These are phyloP conservation scores for Beauveria varroae DNA, from an alignment of 2,329 filamentous ascomycete species.

Conservation along the genomic window DNA sequence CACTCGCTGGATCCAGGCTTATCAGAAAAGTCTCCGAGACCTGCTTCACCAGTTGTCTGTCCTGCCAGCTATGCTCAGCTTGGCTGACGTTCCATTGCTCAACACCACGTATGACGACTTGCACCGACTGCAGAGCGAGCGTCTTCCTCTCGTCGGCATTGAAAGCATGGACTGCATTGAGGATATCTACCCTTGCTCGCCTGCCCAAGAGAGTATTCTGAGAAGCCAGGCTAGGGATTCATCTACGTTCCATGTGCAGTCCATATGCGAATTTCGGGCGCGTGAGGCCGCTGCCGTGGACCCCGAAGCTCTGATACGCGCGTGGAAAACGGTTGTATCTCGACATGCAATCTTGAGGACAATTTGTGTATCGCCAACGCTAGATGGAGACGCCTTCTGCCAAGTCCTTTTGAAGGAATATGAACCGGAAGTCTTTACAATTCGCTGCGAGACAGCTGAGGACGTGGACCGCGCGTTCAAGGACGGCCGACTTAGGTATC, in stretches of 20 bases:
- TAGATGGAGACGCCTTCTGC: background rate
- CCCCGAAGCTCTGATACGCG: background rate
- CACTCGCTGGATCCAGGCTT: background rate
- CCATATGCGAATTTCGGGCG: background rate
- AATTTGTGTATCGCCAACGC: background rate
- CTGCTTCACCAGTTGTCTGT: background rate
- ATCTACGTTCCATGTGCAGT: background rate
- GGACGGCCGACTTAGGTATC: background rate
- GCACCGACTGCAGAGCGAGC: background rate
- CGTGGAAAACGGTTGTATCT: background rate
- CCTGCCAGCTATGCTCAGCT: background rate
- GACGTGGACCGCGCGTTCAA: background rate
- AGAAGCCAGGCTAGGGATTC: background rate
- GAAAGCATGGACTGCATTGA: background rate
- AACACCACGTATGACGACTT: background rate
- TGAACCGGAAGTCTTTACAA: background rate
- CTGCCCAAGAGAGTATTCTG: background rate
- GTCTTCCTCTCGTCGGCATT: background rate
- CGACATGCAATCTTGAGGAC: background rate
- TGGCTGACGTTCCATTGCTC: background rate
- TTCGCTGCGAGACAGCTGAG: background rate
- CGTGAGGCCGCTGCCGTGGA: background rate
- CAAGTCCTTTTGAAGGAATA: background rate
- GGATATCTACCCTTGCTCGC: background rate
- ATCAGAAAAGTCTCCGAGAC: background rate